Percentiles rank a stretch among this genome's conserved stretches.
These are phyloP conservation scores for Coccomyxa sp. DNA, from an alignment of 139 green algal species.

Conservation along the genomic window DNA sequence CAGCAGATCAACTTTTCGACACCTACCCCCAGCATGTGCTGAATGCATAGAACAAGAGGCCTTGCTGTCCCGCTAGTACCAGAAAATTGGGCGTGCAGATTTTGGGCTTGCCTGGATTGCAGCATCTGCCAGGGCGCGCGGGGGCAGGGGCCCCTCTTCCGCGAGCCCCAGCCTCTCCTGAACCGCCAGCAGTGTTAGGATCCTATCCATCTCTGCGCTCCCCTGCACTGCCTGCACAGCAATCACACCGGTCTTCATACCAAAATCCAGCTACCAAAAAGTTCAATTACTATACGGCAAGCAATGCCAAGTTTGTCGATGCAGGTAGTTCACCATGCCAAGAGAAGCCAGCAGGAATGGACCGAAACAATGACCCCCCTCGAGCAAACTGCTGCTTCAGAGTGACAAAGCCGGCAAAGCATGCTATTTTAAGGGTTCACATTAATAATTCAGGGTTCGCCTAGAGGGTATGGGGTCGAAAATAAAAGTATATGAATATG, in stretches of 20 bases:
- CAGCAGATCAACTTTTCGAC: not conserved
- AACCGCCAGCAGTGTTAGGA: not conserved
- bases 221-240: not conserved
- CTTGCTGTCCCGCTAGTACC: too few species aligned
- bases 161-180: constrained; percentile 2
- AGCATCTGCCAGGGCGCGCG: not conserved
- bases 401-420: not conserved
- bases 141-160: not conserved
- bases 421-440: too few species aligned
- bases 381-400: not conserved
- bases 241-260: not conserved
- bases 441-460: not conserved
- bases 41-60: not conserved
- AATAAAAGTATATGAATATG: not conserved
- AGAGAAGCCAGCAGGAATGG: not conserved
- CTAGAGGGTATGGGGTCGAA: too few species aligned
- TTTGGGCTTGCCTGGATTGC: not conserved
- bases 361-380: too few species aligned
- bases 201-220: not conserved
- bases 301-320: not conserved
- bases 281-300: not conserved
- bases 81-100: too few species aligned
- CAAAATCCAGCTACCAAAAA: not conserved
- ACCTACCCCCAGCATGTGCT: not conserved
- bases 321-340: not conserved